Conservation (phyloP, 73 alveolate genomes). For the Paramecium sonneborni region DNA sequence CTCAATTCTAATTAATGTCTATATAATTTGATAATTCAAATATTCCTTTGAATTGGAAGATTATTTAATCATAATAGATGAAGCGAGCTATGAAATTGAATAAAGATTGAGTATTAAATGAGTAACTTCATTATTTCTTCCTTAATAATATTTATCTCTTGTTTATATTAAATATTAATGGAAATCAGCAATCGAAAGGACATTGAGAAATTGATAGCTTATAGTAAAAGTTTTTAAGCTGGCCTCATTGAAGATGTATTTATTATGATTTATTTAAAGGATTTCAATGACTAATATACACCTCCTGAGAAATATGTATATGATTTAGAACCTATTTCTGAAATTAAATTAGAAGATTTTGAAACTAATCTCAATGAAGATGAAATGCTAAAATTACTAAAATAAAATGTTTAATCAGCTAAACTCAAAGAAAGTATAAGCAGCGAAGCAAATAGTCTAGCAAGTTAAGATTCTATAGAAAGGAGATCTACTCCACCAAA, state of each 20-base stretch:
- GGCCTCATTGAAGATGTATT: background rate
- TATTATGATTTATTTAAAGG: background rate
- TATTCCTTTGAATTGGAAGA: too few relatives aligned
- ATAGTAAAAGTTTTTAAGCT: background rate
- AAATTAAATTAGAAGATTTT: background rate
- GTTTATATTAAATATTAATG: background rate
- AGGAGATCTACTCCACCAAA: slow-evolving; percentile 12
- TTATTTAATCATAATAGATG: too few relatives aligned
- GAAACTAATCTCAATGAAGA: background rate
- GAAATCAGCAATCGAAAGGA: slow-evolving; percentile 43
- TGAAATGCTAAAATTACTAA: slow-evolving; percentile 25
- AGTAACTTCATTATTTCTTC: background rate
- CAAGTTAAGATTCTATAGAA: background rate
- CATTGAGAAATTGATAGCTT: slow-evolving; percentile 33
- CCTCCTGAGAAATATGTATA: slow-evolving; percentile 10
- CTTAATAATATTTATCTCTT: background rate
- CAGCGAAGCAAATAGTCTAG: background rate
- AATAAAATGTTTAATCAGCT: background rate
- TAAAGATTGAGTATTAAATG: too few relatives aligned
- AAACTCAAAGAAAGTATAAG: background rate
- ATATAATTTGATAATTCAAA: too few relatives aligned
- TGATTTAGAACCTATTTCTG: background rate
- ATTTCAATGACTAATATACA: background rate
- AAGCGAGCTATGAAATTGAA: too few relatives aligned
- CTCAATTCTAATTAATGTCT: too few relatives aligned